A percentile compares a stretch with the other conserved stretches of the same genome.
phyloP scores from a whole-genome alignment of 2,329 filamentous ascomycete genomes.

The Aspergillus fumigatiaffinis region DNA sequence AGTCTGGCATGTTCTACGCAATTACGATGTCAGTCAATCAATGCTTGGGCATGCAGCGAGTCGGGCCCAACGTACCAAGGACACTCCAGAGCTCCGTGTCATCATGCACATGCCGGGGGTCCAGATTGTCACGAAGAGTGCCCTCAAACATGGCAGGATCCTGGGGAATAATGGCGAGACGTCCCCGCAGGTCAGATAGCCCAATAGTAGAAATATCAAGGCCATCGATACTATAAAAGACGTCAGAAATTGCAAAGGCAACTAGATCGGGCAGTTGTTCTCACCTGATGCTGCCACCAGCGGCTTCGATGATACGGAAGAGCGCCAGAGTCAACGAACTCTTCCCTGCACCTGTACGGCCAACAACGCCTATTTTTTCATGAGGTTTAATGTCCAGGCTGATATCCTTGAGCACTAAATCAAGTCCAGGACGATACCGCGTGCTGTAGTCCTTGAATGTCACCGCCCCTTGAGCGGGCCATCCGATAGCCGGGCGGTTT shows the following conservation, averaged over 20 bases:
- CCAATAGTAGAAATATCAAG: constrained; percentile 89
- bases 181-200: constrained; percentile 78
- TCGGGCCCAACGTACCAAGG: constrained; percentile 60
- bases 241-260: constrained; percentile 13
- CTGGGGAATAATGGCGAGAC: constrained; percentile 94
- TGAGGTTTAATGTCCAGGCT: constrained; percentile 88
- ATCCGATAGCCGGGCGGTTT: constrained; percentile 79
- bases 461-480: constrained; percentile 85
- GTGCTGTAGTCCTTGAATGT: constrained; percentile 93
- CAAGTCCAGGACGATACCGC: constrained; percentile 82
- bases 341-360: constrained; percentile 93
- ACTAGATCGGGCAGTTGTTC: constrained; percentile 9
- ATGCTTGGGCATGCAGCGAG: constrained; percentile 11
- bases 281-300: constrained; percentile 66
- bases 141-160: constrained; percentile 95
- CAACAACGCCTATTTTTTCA: constrained; percentile 97
- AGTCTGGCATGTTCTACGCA: constrained; percentile 79
- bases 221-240: constrained; percentile 65
- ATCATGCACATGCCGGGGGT: constrained; percentile 90
- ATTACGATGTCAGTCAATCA: constrained; percentile 21
- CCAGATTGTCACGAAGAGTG: constrained; percentile 88
- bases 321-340: constrained; percentile 87
- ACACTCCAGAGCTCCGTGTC: constrained; percentile 98
- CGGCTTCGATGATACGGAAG: constrained; percentile 92
- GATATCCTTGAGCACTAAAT: constrained; percentile 90